Base-by-base conservation (phyloP, 148 eudicot genomes). In the Vaccinium macrocarpon region DNA sequence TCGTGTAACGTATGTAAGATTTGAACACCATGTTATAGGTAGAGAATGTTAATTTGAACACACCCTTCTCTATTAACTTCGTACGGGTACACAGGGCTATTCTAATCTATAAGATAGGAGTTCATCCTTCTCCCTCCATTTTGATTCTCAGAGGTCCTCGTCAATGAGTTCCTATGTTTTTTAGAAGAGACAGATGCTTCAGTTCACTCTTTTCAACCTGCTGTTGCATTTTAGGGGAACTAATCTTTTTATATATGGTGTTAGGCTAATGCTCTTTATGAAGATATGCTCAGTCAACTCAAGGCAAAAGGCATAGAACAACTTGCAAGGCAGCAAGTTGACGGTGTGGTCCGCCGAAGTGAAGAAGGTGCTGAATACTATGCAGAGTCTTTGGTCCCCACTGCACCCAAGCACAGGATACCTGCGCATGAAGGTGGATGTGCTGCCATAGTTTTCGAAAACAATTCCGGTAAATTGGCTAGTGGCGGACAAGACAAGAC, bases 371-470 rank as follows among this genome's bases (percentile, higher is more conserved):
- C 98, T 0, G 97, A 93, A 82, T 93, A 79, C 81, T 95, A 90
- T 61, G 90, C 88, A 10, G 99, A 95, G 81, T 91, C 99, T 42
- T 85, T 86, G 8, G 57, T 95, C 73, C 99, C 99, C 71, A 66
- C 84, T 23, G 35, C 90, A 80, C 90, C 91, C 90, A 93, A 86
- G 86, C 93, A 90, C 82, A 85, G 91, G 82, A 92, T 96, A 83
- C 94, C 87, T 27, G 98, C 98, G 42, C 99, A 97, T 59, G 92
- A 92, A 46, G 95, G 99, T 81, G 98, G 99, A 8, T 97, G 99
- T 81, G 94, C 98, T 76, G 87, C 99, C 62, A 88, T 95, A 87
- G 52, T 90, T 57, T 95, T 95, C 38, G 96, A 95, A 82, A 84
- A 92, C 81, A 94, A 91, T 85, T 95, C 98, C 12, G 78, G 85